A percentile compares a stretch with the other conserved stretches of the same genome.
These are phyloP conservation scores for Mercurialis annua DNA, from an alignment of 345 rosid species.

Conservation along the genomic window DNA sequence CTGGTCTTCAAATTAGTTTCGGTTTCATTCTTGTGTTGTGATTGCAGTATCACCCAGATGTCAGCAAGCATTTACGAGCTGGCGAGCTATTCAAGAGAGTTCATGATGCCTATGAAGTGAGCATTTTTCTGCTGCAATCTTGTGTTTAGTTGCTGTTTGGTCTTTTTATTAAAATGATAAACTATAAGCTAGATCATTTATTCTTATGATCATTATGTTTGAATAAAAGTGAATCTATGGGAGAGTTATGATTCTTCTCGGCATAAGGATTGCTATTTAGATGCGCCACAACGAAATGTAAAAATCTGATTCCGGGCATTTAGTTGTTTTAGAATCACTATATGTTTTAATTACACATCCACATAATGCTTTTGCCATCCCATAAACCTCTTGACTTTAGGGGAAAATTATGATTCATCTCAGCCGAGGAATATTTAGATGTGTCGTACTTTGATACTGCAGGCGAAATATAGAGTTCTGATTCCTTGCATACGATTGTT, in stretches of 20 bases:
- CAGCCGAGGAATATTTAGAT: not conserved
- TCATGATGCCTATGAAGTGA: slow-evolving; percentile 71
- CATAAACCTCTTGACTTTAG: not conserved
- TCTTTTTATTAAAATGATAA: slow-evolving; percentile 10
- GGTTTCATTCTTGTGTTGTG: slow-evolving; percentile 22
- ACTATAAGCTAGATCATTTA: not conserved
- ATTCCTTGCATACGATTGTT: not conserved
- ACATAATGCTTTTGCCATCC: not conserved
- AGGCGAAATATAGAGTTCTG: not conserved
- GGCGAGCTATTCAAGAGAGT: slow-evolving; percentile 75
- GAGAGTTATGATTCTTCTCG: not conserved
- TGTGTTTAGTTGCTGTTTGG: slow-evolving; percentile 4
- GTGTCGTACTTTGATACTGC: too few relatives aligned
- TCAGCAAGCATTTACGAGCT: slow-evolving; percentile 64
- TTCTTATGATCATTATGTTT: not conserved
- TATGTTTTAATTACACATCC: not conserved
- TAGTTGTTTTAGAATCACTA: not conserved
- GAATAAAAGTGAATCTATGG: not conserved
- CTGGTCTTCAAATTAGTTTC: too few relatives aligned
- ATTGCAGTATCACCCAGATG: slow-evolving; percentile 84
- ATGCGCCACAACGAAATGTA: not conserved
- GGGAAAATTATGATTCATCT: not conserved
- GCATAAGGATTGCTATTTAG: too few relatives aligned
- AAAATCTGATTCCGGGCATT: not conserved
- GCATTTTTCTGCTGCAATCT: slow-evolving; percentile 25